Conservation (phyloP, 768 basidiomycete species). For the Agaricus subrufescens region DNA sequence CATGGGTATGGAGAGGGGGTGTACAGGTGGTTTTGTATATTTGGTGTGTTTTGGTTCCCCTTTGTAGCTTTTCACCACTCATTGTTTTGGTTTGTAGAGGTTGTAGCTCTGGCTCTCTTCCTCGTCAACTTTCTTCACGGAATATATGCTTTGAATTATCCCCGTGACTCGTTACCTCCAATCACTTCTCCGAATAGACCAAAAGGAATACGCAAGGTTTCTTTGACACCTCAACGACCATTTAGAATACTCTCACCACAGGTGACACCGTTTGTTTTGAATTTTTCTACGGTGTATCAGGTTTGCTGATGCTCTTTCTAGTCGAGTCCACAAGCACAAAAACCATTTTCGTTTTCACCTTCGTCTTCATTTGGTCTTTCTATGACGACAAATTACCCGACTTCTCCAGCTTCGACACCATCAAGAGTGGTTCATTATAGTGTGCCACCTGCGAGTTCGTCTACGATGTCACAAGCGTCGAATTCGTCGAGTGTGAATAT, state of each 20-base stretch:
- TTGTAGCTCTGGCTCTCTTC: constrained; percentile 25
- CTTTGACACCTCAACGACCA: constrained; percentile 28
- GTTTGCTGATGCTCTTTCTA: constrained; percentile 10
- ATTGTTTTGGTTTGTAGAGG: constrained; percentile 22
- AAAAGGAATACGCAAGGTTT: constrained; percentile 17
- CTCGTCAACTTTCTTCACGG: constrained; percentile 37
- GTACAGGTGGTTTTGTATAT: constrained; percentile 33
- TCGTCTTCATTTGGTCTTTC: constrained; percentile 27
- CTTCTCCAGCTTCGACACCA: constrained; percentile 38
- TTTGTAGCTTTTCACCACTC: not conserved
- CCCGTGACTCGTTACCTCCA: constrained; percentile 31
- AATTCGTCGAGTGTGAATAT: constrained; percentile 23
- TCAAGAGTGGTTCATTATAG: constrained; percentile 33
- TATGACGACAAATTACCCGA: constrained; percentile 23
- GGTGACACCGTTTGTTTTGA: constrained; percentile 19
- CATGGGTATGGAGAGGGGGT: constrained; percentile 30
- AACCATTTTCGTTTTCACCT: constrained; percentile 36
- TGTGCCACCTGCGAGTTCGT: constrained; percentile 20
- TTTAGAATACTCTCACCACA: constrained; percentile 38
- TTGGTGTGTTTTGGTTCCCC: constrained; percentile 24
- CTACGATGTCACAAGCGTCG: constrained; percentile 28
- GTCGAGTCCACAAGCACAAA: constrained; percentile 39
- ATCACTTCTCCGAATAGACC: constrained; percentile 27
- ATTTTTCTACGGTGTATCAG: not conserved
- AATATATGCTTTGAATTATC: constrained; percentile 37